Base-by-base conservation (phyloP, 495 filamentous ascomycete genomes). In the Cercophora scortea region DNA sequence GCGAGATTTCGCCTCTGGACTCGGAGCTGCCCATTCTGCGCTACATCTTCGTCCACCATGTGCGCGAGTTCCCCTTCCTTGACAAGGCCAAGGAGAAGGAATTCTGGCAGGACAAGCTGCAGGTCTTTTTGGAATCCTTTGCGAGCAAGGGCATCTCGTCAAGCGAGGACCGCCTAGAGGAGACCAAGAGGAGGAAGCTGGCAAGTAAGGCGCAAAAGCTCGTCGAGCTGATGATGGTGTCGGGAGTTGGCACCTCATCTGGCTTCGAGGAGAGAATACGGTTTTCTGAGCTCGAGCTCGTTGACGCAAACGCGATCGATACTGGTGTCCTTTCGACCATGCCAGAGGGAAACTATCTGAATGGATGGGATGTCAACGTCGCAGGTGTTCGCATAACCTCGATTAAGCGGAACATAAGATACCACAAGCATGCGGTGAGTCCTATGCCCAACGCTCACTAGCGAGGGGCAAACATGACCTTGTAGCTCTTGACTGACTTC, bases 141-240 rank as follows among this genome's bases (percentile, higher is more conserved):
- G 93, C 94, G n/a, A 91, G 87, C 62, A 97, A 96, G 66, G 86
- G 90, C 65, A 95, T 98, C 41, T 96, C 92, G 1, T 95, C 90
- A 10, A 96, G 92, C 16, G 93, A 98, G 65, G 93, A 98, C 61
- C 80, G 93, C 8, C 70, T 96, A 45, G 93, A 98, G 66, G 89
- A 96, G 67, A 97, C 94, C 3, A 98, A 98, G 78, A 79, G 93
- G 42, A 78, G 83, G 62, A 97, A 97, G 71, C 71, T 98, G 49
- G 91, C 94, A 0, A 71, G 85, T 50, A 98, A 98, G 78, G 88
- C 88, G 32, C 84, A 90, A 64, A 98, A 98, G 75, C 71, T 98
- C 47, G 86, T 98, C 32, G 93, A 97, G 71, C 74, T 98, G 52
- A 97, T 98, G 93, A 96, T 98, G 90, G 94, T 97, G 15, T 96